Evolutionary conservation across 108 stramenopile genomes (phyloP).

Genomic region (Stephanodiscus minutulus): DNA sequence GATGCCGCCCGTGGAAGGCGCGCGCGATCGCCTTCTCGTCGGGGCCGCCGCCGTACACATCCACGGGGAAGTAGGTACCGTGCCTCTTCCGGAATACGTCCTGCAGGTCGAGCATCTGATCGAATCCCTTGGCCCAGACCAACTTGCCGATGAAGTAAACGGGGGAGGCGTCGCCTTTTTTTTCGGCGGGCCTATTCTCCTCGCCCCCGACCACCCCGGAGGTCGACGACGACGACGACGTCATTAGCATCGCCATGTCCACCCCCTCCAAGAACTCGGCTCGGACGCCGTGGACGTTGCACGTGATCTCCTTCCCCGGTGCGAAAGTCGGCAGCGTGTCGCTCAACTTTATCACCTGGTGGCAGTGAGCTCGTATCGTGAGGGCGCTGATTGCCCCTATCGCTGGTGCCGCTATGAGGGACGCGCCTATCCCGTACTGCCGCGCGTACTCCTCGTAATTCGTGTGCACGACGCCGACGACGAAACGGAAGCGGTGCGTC

Average conservation of each 20-base stretch:
- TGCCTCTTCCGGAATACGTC: slow-evolving; percentile 53
- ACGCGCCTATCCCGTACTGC: slow-evolving; percentile 66
- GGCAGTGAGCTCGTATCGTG: slow-evolving; percentile 83
- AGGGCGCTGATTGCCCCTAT: slow-evolving; percentile 67
- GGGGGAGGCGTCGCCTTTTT: slow-evolving; percentile 22
- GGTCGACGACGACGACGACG: slow-evolving; percentile 12
- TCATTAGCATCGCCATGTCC: slow-evolving; percentile 4
- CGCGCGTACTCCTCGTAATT: slow-evolving; percentile 91
- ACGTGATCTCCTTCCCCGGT: slow-evolving; percentile 82
- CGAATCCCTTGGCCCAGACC: slow-evolving; percentile 95
- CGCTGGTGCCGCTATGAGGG: slow-evolving; percentile 74
- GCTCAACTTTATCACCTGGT: slow-evolving; percentile 82
- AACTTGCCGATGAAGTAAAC: slow-evolving; percentile 96
- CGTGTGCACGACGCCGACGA: slow-evolving; percentile 93
- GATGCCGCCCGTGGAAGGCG: slow-evolving; percentile 72
- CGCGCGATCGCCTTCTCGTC: slow-evolving; percentile 64
- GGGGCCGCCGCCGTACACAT: slow-evolving; percentile 78
- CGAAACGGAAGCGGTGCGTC: slow-evolving; percentile 85
- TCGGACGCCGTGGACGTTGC: slow-evolving; percentile 95
- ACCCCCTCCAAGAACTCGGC: slow-evolving; percentile 73
- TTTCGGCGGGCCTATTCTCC: slow-evolving; percentile 9
- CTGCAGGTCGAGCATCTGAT: slow-evolving; percentile 79
- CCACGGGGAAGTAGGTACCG: slow-evolving; percentile 70
- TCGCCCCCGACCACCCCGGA: not conserved
- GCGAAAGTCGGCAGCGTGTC: slow-evolving; percentile 70